phyloP scores from a whole-genome alignment of 257 asterid genomes.

The Salvia rosmarinus region DNA sequence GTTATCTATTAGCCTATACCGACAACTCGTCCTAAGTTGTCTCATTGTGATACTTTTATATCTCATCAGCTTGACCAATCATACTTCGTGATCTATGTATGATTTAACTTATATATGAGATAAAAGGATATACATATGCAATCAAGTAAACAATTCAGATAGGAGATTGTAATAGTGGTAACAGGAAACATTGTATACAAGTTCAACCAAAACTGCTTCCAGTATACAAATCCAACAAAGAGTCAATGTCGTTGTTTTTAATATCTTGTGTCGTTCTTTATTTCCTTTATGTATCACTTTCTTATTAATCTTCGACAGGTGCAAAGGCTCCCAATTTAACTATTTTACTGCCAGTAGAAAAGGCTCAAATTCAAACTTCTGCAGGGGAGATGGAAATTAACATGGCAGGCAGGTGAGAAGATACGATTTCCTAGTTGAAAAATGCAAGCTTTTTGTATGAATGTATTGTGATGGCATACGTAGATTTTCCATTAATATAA shows the following conservation, averaged over 20 bases:
- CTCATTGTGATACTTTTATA: too few relatives aligned
- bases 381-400: constrained; percentile 66
- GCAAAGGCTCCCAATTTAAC: constrained; percentile 76
- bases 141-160: too few relatives aligned
- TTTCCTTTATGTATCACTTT: constrained; percentile 21
- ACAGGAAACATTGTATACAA: too few relatives aligned
- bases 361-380: constrained; percentile 64
- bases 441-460: constrained; percentile 21
- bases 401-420: constrained; percentile 73
- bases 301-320: constrained; percentile 56
- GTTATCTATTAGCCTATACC: too few relatives aligned
- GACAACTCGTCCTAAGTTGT: too few relatives aligned
- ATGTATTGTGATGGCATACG: constrained; percentile 23
- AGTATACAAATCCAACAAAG: too few relatives aligned
- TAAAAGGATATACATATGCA: too few relatives aligned
- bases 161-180: too few relatives aligned
- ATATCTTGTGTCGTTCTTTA: constrained; percentile 23
- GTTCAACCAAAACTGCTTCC: too few relatives aligned
- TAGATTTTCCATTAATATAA: neutral
- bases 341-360: constrained; percentile 69
- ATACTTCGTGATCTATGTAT: too few relatives aligned
- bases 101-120: too few relatives aligned
- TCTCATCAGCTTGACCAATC: too few relatives aligned
- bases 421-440: constrained; percentile 32
- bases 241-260: neutral